phyloP scores from a whole-genome alignment of 805 yeast species.

The Metschnikowia sp. region DNA sequence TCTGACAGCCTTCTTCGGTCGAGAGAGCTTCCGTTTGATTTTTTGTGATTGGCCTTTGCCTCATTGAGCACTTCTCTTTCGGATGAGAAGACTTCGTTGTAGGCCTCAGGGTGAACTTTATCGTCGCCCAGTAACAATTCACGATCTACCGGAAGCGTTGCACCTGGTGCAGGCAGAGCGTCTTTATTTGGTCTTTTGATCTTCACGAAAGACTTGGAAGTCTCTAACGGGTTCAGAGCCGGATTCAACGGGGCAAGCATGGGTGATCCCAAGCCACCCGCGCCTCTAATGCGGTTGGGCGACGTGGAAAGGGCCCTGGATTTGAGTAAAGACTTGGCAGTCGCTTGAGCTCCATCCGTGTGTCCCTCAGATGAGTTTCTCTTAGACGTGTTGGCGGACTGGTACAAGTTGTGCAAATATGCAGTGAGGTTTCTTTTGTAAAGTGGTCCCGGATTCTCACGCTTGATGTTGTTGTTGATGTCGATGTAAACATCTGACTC shows the following conservation, averaged over 20 bases:
- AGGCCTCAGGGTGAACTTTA: conserved; percentile 12
- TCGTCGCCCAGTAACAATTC: conserved; percentile 12
- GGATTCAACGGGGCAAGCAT: conserved; percentile 39
- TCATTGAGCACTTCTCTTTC: conserved; percentile 43
- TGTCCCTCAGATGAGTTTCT: conserved; percentile 38
- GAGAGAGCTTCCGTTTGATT: neutral
- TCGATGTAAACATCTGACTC: conserved; percentile 93
- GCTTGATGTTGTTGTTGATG: conserved; percentile 80
- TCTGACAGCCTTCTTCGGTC: conserved; percentile 15
- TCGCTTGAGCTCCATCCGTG: neutral
- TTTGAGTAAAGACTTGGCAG: conserved; percentile 1
- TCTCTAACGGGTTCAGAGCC: conserved; percentile 67
- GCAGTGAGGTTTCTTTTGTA: conserved; percentile 66
- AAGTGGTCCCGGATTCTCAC: conserved; percentile 72
- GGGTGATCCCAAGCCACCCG: conserved; percentile 9
- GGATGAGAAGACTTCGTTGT: conserved; percentile 40
- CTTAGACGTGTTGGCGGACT: conserved; percentile 32
- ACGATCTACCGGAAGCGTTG: conserved; percentile 14
- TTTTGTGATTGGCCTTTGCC: conserved; percentile 13
- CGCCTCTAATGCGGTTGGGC: conserved; percentile 13
- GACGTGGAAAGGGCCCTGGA: conserved; percentile 12
- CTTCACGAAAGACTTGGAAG: conserved; percentile 61
- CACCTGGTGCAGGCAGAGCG: conserved; percentile 12
- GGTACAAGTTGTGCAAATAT: conserved; percentile 61
- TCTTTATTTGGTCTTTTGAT: conserved; percentile 51